A percentile compares a stretch with the other conserved stretches of the same genome.
Conservation (phyloP, 2,329 filamentous ascomycete genomes). For the Hypoxylon sp. region DNA sequence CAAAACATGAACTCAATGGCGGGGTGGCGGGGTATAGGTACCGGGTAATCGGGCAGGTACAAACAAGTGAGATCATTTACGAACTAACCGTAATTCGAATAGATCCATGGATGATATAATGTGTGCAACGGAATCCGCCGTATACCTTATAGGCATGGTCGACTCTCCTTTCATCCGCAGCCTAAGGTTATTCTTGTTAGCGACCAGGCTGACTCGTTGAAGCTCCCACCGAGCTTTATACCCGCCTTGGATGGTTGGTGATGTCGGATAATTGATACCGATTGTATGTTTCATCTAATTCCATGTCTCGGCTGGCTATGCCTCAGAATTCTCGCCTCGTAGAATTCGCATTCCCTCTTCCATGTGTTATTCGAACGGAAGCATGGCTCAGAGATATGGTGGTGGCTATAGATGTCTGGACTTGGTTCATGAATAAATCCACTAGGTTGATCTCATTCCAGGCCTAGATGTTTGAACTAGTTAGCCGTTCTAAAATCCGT, state of each 20-base stretch:
- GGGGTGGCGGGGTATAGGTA: slow-evolving; percentile 32
- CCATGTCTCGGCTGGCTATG: neutral
- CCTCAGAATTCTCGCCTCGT: neutral
- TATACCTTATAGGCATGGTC: neutral
- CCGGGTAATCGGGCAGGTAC: slow-evolving; percentile 29
- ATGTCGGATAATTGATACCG: neutral
- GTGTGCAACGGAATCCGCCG: slow-evolving; percentile 1
- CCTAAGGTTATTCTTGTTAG: neutral
- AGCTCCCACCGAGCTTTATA: neutral
- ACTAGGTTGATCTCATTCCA: neutral
- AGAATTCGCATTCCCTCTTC: neutral
- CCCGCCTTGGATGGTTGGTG: neutral
- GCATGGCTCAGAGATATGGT: neutral
- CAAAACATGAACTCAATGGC: slow-evolving; percentile 30
- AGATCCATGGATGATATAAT: neutral
- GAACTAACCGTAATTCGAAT: neutral
- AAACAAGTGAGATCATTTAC: neutral
- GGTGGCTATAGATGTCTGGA: neutral
- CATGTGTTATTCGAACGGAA: neutral
- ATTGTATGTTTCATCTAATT: neutral
- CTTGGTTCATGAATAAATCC: neutral
- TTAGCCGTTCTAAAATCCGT: neutral
- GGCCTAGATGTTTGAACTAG: neutral
- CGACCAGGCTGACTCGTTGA: neutral
- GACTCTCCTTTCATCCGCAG: slow-evolving; percentile 1